These are phyloP conservation scores for Cystobasidium ongulense DNA, from an alignment of 768 basidiomycete species.

Conservation along the genomic window DNA sequence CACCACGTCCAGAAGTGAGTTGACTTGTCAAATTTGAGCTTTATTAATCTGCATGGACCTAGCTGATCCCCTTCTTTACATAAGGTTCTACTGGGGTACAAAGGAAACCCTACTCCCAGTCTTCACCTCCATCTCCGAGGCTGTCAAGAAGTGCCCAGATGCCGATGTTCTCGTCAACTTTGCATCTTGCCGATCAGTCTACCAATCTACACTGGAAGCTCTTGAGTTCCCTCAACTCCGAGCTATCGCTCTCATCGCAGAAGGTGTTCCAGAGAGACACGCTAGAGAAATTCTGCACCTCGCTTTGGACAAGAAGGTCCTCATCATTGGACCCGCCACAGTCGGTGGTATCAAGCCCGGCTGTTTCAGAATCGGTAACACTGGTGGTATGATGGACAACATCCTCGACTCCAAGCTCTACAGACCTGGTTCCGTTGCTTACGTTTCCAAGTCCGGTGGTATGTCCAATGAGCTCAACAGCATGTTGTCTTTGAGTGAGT, in stretches of 20 bases:
- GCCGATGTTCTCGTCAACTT: conserved; percentile 99
- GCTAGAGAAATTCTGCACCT: conserved; percentile 89
- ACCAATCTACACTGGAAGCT: conserved; percentile 87
- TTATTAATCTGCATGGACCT: neutral
- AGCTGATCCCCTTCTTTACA: neutral
- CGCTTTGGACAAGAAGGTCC: conserved; percentile 72
- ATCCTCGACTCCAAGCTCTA: conserved; percentile 98
- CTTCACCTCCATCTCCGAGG: conserved; percentile 84
- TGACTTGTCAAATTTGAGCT: too few species aligned
- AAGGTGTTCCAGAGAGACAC: conserved; percentile 97
- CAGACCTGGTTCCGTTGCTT: conserved; percentile 92
- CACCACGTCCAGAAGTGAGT: conserved; percentile 90
- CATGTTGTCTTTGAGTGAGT: conserved; percentile 68
- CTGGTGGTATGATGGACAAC: conserved; percentile 99
- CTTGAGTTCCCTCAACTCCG: conserved; percentile 62
- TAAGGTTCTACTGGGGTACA: conserved; percentile 93
- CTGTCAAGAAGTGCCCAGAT: conserved; percentile 86
- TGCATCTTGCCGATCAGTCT: conserved; percentile 84
- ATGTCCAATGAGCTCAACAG: conserved; percentile 99
- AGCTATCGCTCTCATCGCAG: conserved; percentile 85
- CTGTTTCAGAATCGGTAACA: conserved; percentile 99
- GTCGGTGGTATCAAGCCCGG: conserved; percentile 99
- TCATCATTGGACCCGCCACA: conserved; percentile 93
- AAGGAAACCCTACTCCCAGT: conserved; percentile 97
- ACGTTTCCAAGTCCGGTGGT: conserved; percentile 98